phyloP scores from a whole-genome alignment of 2,329 filamentous ascomycete species.

The Mycosphaerella sp. region DNA sequence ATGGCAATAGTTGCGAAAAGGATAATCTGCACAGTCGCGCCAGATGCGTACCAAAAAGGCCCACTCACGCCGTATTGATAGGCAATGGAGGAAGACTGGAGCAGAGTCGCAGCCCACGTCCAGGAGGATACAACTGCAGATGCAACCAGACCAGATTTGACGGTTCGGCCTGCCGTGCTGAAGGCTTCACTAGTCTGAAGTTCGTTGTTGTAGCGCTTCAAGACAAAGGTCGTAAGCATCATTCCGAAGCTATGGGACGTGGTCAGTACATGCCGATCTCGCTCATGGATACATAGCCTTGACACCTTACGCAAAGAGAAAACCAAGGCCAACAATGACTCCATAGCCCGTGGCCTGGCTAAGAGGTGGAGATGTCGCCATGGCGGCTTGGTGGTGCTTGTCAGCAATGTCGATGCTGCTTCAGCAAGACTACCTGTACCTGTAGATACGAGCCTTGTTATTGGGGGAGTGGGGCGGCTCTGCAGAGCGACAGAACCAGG shows the following conservation, averaged over 20 bases:
- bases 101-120: constrained; percentile 67
- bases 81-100: constrained; percentile 63
- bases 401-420: neutral
- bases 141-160: constrained; percentile 82
- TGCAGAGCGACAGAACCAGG: neutral
- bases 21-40: constrained; percentile 76
- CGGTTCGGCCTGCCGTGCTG: constrained; percentile 77
- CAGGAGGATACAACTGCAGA: constrained; percentile 88
- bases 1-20: constrained; percentile 88
- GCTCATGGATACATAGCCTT: neutral
- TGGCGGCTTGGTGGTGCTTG: constrained; percentile 5
- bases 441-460: neutral
- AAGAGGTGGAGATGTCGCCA: constrained; percentile 34
- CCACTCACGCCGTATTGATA: constrained; percentile 62
- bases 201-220: constrained; percentile 67
- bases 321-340: constrained; percentile 67
- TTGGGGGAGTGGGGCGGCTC: neutral
- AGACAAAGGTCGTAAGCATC: constrained; percentile 65
- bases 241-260: constrained; percentile 51
- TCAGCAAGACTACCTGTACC: neutral
- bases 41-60: constrained; percentile 61
- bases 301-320: constrained; percentile 56
- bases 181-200: constrained; percentile 91
- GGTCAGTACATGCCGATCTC: neutral
- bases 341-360: constrained; percentile 67